Conservation (phyloP, 805 yeast genomes). For the Tetrapisispora taiwanensis region DNA sequence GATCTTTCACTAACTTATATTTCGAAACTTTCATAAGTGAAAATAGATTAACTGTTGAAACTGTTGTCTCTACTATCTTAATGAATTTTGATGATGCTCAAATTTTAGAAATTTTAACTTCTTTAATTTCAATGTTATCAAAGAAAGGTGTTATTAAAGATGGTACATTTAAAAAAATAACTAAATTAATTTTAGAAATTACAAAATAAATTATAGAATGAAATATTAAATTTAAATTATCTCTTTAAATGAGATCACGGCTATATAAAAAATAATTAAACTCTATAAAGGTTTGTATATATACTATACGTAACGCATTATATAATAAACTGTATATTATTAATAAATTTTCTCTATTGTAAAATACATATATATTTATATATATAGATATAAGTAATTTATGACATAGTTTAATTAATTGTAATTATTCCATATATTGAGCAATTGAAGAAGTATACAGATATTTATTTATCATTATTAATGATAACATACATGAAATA, state of each 20-base stretch:
- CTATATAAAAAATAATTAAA: no score
- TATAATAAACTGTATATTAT: background rate
- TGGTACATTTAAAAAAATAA: constrained; percentile 28
- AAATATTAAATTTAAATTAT: background rate
- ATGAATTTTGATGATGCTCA: constrained; percentile 59
- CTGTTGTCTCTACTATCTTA: constrained; percentile 64
- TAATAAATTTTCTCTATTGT: no score
- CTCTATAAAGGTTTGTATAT: no score
- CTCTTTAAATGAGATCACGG: no score
- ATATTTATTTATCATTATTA: no score
- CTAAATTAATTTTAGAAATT: constrained; percentile 20
- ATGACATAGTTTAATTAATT: no score
- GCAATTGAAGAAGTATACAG: no score
- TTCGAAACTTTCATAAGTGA: constrained; percentile 84
- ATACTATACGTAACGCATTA: background rate
- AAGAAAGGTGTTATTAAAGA: constrained; percentile 35
- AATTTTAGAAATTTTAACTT: constrained; percentile 44
- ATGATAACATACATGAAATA: no score
- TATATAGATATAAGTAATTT: no score
- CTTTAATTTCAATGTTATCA: constrained; percentile 5
- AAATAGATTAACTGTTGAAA: constrained; percentile 60
- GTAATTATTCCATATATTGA: no score
- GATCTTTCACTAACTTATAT: constrained; percentile 84
- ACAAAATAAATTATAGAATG: constrained; percentile 2
- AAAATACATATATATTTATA: no score